A percentile compares a stretch with the other conserved stretches of the same genome.
These are phyloP conservation scores for Lavandula angustifolia DNA, from an alignment of 257 asterid species.

Conservation along the genomic window DNA sequence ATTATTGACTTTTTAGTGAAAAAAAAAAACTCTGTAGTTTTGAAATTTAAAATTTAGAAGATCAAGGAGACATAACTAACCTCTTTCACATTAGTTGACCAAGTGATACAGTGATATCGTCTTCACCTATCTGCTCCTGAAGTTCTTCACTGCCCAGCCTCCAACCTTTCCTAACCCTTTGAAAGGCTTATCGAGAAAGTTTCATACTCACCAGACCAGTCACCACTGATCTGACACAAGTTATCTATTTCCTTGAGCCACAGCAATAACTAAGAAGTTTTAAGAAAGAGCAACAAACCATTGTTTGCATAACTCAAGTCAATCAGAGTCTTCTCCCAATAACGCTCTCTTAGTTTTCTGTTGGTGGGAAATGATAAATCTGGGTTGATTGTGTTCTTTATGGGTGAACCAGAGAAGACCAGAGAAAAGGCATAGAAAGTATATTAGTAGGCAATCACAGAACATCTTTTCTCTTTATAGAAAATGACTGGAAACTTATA, in stretches of 20 bases:
- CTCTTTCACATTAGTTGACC: not conserved
- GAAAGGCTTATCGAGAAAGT: slow-evolving; percentile 2
- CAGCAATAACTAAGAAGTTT: not conserved
- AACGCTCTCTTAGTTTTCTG: slow-evolving; percentile 1
- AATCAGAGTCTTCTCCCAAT: not conserved
- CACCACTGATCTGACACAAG: not conserved
- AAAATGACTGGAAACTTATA: not conserved
- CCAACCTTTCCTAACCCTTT: not conserved
- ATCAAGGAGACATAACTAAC: slow-evolving; percentile 14
- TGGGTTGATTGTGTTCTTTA: not conserved
- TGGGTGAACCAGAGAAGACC: not conserved
- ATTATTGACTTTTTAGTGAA: too few relatives aligned
- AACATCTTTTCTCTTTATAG: not conserved
- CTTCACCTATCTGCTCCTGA: too few relatives aligned
- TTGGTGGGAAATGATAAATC: not conserved
- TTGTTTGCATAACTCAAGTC: slow-evolving; percentile 1
- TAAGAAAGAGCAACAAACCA: not conserved
- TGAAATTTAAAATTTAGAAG: not conserved
- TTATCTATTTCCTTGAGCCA: not conserved
- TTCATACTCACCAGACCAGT: not conserved
- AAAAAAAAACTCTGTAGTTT: not conserved
- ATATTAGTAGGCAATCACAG: not conserved
- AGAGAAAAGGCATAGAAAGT: too few relatives aligned
- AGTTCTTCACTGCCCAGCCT: slow-evolving; percentile 8
- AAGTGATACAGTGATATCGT: too few relatives aligned